phyloP scores from a whole-genome alignment of 2,329 filamentous ascomycete species.

The Exophiala aquamarina region DNA sequence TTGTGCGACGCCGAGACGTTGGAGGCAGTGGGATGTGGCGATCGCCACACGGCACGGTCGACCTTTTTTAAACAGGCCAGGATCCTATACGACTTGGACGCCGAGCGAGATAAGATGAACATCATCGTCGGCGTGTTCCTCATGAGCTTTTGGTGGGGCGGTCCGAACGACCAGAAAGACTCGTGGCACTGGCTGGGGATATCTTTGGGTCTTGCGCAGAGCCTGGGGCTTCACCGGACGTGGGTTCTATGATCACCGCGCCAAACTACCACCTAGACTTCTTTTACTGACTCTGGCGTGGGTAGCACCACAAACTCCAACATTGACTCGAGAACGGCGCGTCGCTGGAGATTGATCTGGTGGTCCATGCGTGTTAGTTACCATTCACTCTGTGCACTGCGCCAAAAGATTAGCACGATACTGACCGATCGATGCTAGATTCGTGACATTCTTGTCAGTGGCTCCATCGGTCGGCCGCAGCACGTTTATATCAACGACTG shows the following conservation, averaged over 20 bases:
- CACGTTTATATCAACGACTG: neutral
- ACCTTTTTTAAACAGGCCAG: neutral
- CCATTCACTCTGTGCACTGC: too few species aligned
- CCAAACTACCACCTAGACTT: neutral
- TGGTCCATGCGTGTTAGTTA: neutral
- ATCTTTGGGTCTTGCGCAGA: neutral
- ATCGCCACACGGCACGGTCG: neutral
- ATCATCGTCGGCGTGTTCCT: constrained; percentile 6
- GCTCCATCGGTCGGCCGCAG: neutral
- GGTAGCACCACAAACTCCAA: neutral
- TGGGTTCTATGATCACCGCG: neutral
- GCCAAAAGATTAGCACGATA: neutral
- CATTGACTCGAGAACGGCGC: neutral
- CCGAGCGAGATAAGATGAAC: neutral
- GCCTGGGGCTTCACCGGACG: neutral
- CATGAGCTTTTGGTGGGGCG: constrained; percentile 20
- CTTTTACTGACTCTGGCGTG: neutral
- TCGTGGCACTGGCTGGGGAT: constrained; percentile 36
- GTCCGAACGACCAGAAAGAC: constrained; percentile 30
- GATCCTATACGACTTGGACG: neutral
- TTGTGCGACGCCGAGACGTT: neutral
- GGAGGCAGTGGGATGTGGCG: neutral
- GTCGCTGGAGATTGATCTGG: neutral
- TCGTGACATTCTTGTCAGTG: neutral
- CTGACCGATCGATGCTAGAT: neutral